Base-by-base conservation (phyloP, 306 rosid genomes). In the Amphicarpaea edgeworthii region DNA sequence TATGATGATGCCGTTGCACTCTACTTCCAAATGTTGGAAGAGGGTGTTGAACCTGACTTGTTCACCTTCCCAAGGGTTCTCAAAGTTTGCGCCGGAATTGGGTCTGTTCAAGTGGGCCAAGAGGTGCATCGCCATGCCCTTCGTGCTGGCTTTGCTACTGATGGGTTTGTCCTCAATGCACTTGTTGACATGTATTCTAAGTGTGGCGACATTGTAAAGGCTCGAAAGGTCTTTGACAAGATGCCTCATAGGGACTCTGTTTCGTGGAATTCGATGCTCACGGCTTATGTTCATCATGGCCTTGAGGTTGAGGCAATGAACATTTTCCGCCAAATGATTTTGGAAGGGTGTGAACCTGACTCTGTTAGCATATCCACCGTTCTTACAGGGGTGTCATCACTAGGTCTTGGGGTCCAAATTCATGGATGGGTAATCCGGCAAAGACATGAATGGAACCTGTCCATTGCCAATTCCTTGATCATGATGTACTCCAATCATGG, bases 1-100 rank as follows among this genome's bases (percentile, higher is more conserved):
- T 76, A 74, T 65, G 90, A 90, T 78, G 97, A 95, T 67, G 97
- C 98, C 16, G 76, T 90, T 77, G 98, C 98, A 2, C 83, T 95
- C 28, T 95, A 92, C 83, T 95, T 95, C 28, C 97, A 95, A 73
- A 90, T 92, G 97, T 93, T 85, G 81, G 97, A 95, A 76, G 93
- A 90, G 43, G 90, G 90, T 57, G 85, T 90, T 53, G 84, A 90
- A 63, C 91, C 95, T 0, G 97, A 95, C 51, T 20, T 75, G 50
- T 95, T 84, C 70, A 92, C 97, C 0, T 92, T 94, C 80, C 96
- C 96, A 26, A 80, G 90, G 3, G 97, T 89, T 78, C 73, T 95
- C 46, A 95, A 92, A 77, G 97, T 89, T 80, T 87, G 93, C 32
- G 96, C 85, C 6, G 97, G 98, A 15, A 83, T 95, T 54, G 96